A percentile compares a stretch with the other conserved stretches of the same genome.
These are phyloP conservation scores for Grigorovia transvaalensis DNA, from an alignment of 805 yeast genomes.

Conservation along the genomic window DNA sequence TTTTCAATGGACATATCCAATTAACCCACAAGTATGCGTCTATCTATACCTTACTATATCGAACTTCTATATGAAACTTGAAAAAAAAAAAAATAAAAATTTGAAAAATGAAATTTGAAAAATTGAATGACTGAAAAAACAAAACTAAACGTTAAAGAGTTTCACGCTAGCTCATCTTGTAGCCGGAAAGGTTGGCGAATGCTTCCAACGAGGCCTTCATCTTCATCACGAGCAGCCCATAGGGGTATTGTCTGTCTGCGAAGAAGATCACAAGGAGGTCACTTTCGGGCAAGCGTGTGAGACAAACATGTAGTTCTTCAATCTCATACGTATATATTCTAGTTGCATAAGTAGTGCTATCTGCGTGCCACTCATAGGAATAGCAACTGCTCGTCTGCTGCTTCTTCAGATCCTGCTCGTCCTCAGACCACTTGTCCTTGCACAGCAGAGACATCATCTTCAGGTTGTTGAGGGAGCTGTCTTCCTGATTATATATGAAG, in stretches of 20 bases:
- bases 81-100: no score
- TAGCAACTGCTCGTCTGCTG: slow-evolving; percentile 11
- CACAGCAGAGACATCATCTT: slow-evolving; percentile 26
- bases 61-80: not conserved
- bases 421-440: slow-evolving; percentile 28
- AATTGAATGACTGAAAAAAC: no score
- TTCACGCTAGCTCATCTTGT: slow-evolving; percentile 16
- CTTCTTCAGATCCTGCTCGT: slow-evolving; percentile 11
- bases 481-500: slow-evolving; percentile 8
- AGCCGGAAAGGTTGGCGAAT: slow-evolving; percentile 16
- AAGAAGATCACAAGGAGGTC: slow-evolving; percentile 21
- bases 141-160: no score
- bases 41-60: no score
- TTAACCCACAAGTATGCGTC: no score
- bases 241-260: slow-evolving; percentile 19
- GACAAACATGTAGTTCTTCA: slow-evolving; percentile 25
- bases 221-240: slow-evolving; percentile 24
- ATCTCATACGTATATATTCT: slow-evolving; percentile 25
- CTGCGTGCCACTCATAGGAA: slow-evolving; percentile 4
- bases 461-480: slow-evolving; percentile 15
- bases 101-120: no score
- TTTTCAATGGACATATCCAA: not conserved
- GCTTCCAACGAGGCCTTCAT: slow-evolving; percentile 19
- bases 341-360: slow-evolving; percentile 7
- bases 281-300: slow-evolving; percentile 22